Base-by-base conservation (phyloP, 352 stramenopile species). In the Phytophthora brassicae region DNA sequence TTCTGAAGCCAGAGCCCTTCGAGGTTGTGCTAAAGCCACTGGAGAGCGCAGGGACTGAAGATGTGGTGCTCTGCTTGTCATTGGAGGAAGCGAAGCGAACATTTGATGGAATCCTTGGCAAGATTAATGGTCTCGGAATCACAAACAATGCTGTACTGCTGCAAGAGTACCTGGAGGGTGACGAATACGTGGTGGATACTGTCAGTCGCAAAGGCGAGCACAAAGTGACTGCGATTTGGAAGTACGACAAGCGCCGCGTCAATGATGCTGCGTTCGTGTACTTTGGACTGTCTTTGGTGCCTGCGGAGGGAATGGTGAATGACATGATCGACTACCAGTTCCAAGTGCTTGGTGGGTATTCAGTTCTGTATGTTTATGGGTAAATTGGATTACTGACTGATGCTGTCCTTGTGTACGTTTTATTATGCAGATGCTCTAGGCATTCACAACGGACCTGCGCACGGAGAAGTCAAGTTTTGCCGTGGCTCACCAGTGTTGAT, bases 181-280 rank as follows among this genome's bases (percentile, higher is more conserved):
- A 90, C 54, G 97, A 99, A 71, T 99, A 98, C 75, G 96, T 98
- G 5, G 82, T 99, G 13, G 96, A 99, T 77, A 96, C 94, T 7
- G 95, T 98, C 12, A 97, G 82, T 54, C 87, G 86, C 46, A 76
- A 97, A 63, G 96, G 96, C 6, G 66, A 94, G 50, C 90, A 98
- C 75, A 99, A 99, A 64, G 87, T 98, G 42, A 90, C 91, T 31
- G 96, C 95, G 17, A 85, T 99, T 12, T 99, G 96, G 97, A 96
- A 97, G 69, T 99, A 99, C 70, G 96, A 99, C 74, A 99, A 99
- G 80, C 82, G 96, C 39, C 80, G 86, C 8, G 88, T 97, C 35
- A 98, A 99, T 68, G 71, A 93, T 48, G 92, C 92, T 6, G 89
- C 92, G 14, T 99, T 98, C 69, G 96, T 99, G 7, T 99, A 99